Evolutionary conservation across 495 filamentous ascomycete species (phyloP), one percentile per base, ranked within the genome.

Genomic region (Viridothelium virens): DNA sequence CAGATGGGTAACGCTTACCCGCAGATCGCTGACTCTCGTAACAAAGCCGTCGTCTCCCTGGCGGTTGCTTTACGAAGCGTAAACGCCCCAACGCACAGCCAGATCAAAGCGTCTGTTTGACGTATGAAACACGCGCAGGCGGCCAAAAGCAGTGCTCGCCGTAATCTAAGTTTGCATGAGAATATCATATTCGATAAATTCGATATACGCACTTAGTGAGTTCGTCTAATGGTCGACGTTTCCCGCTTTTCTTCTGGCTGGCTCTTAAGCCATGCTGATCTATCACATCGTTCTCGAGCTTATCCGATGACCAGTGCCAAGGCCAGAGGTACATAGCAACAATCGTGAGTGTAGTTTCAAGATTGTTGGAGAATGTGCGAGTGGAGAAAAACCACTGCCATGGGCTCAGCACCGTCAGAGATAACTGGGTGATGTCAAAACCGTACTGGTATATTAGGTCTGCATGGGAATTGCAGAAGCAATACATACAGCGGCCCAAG

Each of bases 361-460:
- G 78, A 64, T 87, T 94, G 77, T 97, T 99, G 48, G 92, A 97
- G 63, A 99, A 85, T 0, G 94, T 96, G 65, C 94, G 84, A 1
- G 91, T 95, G 0, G 92, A 92, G 75, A 89, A 95, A 75, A 95
- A 97, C 89, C 89, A 99, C 74, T 97, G 91, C 91, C 95, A 99
- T 18, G 94, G 91, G 73, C 86, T 97, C 68, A 89, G 77, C 38
- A 92, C 76, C 1, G 89, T 88, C 75, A 95, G 82, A 36, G 85
- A 81, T 31, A 91, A 77, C 83, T 88, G 65, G 38, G 67, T 39
- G 56, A 48, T 38, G 61, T 37, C 38, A 67, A 44, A 44, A 7
- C 1, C 2, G 48, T 53, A 9, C n/a, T 18, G 48, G 41, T 14
- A 53, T 9, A 53, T 14, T 53, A 9, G 41, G 9, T 46, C 14